Percentiles rank a stretch among this genome's conserved stretches.
phyloP scores from a whole-genome alignment of 1,284 basidiomycete genomes.

The Amylostereum areolatum region DNA sequence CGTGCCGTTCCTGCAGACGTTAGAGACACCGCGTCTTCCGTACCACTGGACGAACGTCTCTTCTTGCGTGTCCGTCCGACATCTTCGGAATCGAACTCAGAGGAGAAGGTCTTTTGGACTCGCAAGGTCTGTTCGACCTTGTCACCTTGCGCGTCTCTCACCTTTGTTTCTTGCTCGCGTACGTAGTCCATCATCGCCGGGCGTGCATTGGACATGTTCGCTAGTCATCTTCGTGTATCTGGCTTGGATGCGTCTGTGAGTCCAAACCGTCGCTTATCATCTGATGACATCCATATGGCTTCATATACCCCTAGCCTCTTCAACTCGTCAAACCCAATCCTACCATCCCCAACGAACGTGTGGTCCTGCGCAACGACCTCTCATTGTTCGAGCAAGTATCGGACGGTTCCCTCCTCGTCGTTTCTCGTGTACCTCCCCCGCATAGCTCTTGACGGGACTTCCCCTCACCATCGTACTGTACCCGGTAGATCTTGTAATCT shows the following conservation, averaged over 20 bases:
- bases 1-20: conserved; percentile 56
- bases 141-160: not conserved
- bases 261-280: not conserved
- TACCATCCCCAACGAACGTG: conserved; percentile 6
- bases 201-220: conserved; percentile 31
- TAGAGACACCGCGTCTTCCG: conserved; percentile 38
- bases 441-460: not conserved
- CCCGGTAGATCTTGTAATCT: not conserved
- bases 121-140: conserved; percentile 42
- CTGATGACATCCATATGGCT: not conserved
- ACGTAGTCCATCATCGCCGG: conserved; percentile 29
- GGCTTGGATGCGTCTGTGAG: conserved; percentile 13
- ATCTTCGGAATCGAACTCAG: conserved; percentile 16
- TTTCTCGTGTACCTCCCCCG: conserved; percentile 1
- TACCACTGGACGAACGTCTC: conserved; percentile 49
- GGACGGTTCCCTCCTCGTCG: conserved; percentile 15
- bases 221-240: conserved; percentile 19
- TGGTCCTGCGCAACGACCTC: conserved; percentile 14
- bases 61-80: conserved; percentile 42
- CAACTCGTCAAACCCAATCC: conserved; percentile 10
- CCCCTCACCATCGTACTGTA: not conserved
- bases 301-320: conserved; percentile 7
- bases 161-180: not conserved
- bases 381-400: conserved; percentile 15
- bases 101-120: conserved; percentile 57